Evolutionary conservation across 164 flowering plant species (phyloP).

Genomic region (Platanus orientalis): DNA sequence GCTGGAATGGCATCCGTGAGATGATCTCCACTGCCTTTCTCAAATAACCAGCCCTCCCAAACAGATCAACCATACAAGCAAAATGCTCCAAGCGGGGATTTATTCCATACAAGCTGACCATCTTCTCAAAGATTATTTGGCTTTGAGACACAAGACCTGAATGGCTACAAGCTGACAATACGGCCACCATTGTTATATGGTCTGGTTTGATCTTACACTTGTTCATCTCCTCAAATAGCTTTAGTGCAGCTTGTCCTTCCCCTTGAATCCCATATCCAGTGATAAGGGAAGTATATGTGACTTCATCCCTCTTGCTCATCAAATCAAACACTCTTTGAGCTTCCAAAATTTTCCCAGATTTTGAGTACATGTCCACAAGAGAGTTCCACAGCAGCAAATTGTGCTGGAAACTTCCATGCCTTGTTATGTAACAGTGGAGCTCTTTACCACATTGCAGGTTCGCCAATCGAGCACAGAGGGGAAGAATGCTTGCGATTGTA

Average conservation of each 20-base stretch:
- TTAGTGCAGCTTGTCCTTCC: slow-evolving; percentile 3
- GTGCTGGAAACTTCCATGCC: slow-evolving; percentile 2
- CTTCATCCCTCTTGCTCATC: slow-evolving; percentile 1
- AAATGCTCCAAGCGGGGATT: slow-evolving; percentile 1
- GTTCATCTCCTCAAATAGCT: slow-evolving; percentile 6
- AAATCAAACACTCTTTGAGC: slow-evolving; percentile 10
- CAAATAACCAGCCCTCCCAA: slow-evolving; percentile 56
- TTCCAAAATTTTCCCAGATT: slow-evolving; percentile 6
- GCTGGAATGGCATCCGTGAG: slow-evolving; percentile 40
- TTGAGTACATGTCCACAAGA: slow-evolving; percentile 14
- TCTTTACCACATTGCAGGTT: slow-evolving; percentile 9
- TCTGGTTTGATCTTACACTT: background rate
- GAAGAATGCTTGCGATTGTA: slow-evolving; percentile 7
- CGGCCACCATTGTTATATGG: slow-evolving; percentile 4
- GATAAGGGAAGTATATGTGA: slow-evolving; percentile 3
- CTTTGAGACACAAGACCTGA: slow-evolving; percentile 5
- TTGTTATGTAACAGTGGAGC: slow-evolving; percentile 8
- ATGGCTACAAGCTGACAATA: slow-evolving; percentile 9
- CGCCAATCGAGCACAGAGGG: slow-evolving; percentile 4
- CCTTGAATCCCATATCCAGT: slow-evolving; percentile 7
- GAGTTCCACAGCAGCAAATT: slow-evolving; percentile 5
- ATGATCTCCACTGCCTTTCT: slow-evolving; percentile 40
- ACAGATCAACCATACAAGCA: slow-evolving; percentile 29
- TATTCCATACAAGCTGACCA: background rate
- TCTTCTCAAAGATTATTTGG: slow-evolving; percentile 6